Base-by-base conservation (phyloP, 371 early-diverging fungal genomes). In the Mortierella sp. region DNA sequence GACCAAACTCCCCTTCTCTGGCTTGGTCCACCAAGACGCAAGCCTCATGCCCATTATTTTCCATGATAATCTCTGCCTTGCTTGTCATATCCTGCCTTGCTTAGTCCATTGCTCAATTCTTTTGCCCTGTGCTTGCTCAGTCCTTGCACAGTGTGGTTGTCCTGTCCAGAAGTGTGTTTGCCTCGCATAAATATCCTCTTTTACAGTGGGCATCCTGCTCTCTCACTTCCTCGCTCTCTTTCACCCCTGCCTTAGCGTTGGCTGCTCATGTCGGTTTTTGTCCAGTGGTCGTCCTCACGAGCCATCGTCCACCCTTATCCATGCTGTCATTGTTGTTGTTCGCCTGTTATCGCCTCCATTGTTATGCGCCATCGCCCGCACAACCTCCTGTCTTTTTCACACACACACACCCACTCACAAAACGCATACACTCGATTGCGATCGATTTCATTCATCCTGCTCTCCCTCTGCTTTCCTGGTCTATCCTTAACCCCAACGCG, bases 401-500 rank as follows among this genome's bases (percentile, higher is more conserved):
- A 1, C 35, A 35, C 29, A 27, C 56, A 56, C 54, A 54, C 56
- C n/a, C 56, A 55, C 56, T n/a, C 27, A 32, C 16, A 60, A 29
- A 60, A 60, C 27, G 14, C 18, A 60, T 32, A 55, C 56, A 14
- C 27, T 68, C 68, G 41, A 41, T 68, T 24, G 11, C 7, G 38
- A 41, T 68, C 68, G 43, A 68, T 41, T 41, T 35, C 10, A 11
- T 38, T 4, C 41, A 68, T 38, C 68, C 68, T 41, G 43, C 18
- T 60, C 63, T 60, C 14, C 11, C 38, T 24, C 18, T 24, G 41
- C 43, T 41, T 41, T 68, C 68, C 41, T 38, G 68, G 5, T 41
- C 68, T 68, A 68, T 68, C 68, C 68, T 8, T 24, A 68, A 24
- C 18, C 68, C 24, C 68, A 38, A 38, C 68, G 68, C 38, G 43